Base-by-base conservation (phyloP, 2,329 filamentous ascomycete genomes). In the Fusarium sp. region DNA sequence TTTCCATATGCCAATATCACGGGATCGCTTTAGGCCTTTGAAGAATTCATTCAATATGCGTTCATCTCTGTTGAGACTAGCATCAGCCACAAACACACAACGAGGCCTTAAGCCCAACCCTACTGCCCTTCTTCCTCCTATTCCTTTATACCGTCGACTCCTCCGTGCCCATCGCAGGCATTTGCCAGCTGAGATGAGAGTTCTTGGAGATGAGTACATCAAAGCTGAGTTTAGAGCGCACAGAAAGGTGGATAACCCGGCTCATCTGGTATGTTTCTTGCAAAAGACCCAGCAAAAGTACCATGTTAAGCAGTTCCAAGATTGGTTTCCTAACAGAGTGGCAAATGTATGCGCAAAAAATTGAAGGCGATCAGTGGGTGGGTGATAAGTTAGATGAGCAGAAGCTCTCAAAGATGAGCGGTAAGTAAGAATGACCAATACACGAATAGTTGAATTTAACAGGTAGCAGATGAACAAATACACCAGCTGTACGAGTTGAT, bases 301-400 rank as follows among this genome's bases (percentile, higher is more conserved):
- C 16, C 46, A 23, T 48, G 55, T 65, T 78, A 65, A 77, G 55
- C 19, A 10, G 19, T 3, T 27, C 21, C 31, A 73, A 97, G 94
- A 94, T 98, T 77, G 96, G 95, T 4, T 99, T 99, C 81, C 86
- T 99, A 75, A 95, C 93, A 0, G 95, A 98, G 82, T 99, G 95
- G 95, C 96, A 99, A 82, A 84, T 94, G 58, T 99, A 98, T 79
- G 95, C 94, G 4, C 95, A 99, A 80, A 91, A 94, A 79, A 84
- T 99, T 21, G 95, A 98, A 79, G 95, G 95, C 0, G 92, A 97
- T 59, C 82, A 87, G 0, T 98, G 96, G 96, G 86, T 88, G 66
- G 95, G 92, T 3, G 93, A 94, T 72, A 95, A 92, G 80, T 87
- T 98, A 80, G 95, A 98, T 72, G 89, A 90, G 75, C 86, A 84